Evolutionary conservation across 139 green algal genomes (phyloP), one percentile per base, ranked within the genome.

Genomic region (Chlorella sp.): DNA sequence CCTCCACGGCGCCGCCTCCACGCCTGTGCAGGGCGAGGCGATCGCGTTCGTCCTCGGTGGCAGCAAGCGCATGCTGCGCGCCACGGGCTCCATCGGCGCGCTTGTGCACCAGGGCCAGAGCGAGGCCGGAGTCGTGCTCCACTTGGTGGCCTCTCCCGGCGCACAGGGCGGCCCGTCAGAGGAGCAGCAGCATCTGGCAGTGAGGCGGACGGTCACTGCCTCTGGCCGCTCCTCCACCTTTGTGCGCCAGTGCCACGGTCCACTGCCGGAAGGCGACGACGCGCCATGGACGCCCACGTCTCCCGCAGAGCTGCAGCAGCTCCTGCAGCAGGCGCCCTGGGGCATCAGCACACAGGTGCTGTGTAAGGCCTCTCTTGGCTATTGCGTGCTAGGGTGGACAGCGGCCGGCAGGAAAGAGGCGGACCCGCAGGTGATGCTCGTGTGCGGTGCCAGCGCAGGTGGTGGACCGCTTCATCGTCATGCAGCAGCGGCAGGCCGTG

Each of bases 31-130:
- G 86, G 87, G 86, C 17, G 86, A 93, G 61, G 86, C 84, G 0
- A 73, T 93, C 26, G 84, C 88, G 0, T 93, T 93, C 75, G 87
- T 79, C 0, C 74, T 93, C 62, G 86, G 87, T 0, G 88, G 86
- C 70, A 90, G 81, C 69, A 74, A 65, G 23, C 70, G 75, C 29
- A 87, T 92, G 79, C 72, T 92, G 67, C 78, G 87, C 0, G 82
- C 82, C 2, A 67, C n/a, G n/a, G n/a, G 67, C 3, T 84, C 55
- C 29, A 67, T 88, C 34, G 71, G 34, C 3, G 67, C 73, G 0
- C 74, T 92, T 10, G 17, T 55, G 17, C 42, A 55, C 17, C 42
- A 55, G 17, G 42, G 17, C 42, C 10, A 24, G 10, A 24, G 10
- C 10, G 17, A 55, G 17, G 42, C 42, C 42, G 42, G 42, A 55